Conservation (phyloP, 495 filamentous ascomycete species). For the Podospora conica region DNA sequence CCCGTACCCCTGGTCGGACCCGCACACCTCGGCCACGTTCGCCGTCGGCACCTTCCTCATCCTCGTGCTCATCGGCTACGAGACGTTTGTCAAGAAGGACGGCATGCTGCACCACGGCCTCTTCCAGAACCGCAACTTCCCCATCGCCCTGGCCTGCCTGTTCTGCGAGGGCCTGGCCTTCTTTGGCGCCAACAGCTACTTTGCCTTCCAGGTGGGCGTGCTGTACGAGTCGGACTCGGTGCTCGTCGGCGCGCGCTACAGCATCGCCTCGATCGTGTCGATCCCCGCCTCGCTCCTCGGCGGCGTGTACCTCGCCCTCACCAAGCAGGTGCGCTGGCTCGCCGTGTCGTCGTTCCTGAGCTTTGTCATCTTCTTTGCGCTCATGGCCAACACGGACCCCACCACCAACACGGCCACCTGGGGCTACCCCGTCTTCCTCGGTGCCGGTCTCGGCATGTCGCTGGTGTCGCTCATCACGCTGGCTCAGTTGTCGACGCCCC, state of each 20-base stretch:
- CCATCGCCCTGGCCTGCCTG: constrained; percentile 22
- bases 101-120: constrained; percentile 35
- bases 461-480: constrained; percentile 25
- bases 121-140: constrained; percentile 30
- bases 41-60: constrained; percentile 21
- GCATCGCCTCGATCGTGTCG: constrained; percentile 23
- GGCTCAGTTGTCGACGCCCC: constrained; percentile 29
- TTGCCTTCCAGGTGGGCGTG: constrained; percentile 28
- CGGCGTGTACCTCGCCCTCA: constrained; percentile 23
- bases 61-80: constrained; percentile 22
- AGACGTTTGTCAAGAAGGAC: constrained; percentile 29
- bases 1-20: constrained; percentile 29
- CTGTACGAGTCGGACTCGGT: constrained; percentile 27
- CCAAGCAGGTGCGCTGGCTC: constrained; percentile 20
- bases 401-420: constrained; percentile 15
- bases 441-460: constrained; percentile 23
- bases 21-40: constrained; percentile 28
- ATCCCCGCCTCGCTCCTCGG: constrained; percentile 13
- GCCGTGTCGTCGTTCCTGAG: constrained; percentile 22
- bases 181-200: constrained; percentile 33
- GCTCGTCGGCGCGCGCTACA: constrained; percentile 20
- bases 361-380: constrained; percentile 25
- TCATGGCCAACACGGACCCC: constrained; percentile 23
- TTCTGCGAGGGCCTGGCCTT: constrained; percentile 33
- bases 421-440: constrained; percentile 30